These are phyloP conservation scores for Liriodendron chinense DNA, from an alignment of 164 flowering plant genomes.

Conservation along the genomic window DNA sequence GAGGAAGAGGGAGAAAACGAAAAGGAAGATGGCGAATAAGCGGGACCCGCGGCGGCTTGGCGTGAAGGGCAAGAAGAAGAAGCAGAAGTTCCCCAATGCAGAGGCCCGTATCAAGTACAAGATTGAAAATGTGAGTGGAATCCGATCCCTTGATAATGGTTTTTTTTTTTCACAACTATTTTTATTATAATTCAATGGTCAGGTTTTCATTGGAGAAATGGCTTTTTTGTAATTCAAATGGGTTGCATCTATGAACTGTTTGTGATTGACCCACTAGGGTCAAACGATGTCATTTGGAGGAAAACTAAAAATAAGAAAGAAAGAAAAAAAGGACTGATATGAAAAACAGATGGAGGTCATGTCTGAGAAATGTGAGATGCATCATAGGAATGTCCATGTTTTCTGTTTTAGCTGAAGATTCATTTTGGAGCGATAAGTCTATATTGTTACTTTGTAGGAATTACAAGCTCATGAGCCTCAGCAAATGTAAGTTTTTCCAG, in stretches of 20 bases:
- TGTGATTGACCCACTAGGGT: too few species aligned
- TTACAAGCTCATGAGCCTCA: too few species aligned
- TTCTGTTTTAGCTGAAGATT: too few species aligned
- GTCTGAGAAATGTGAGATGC: too few species aligned
- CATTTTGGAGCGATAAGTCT: too few species aligned
- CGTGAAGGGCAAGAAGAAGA: conserved; percentile 63
- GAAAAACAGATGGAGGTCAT: too few species aligned
- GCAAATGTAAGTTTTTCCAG: too few species aligned
- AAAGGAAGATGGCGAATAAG: conserved; percentile 72
- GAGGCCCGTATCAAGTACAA: conserved; percentile 72
- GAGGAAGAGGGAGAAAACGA: conserved; percentile 66
- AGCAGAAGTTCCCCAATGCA: conserved; percentile 58
- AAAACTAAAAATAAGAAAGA: neutral
- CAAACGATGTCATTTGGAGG: too few species aligned
- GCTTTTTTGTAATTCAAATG: neutral
- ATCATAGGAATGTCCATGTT: too few species aligned
- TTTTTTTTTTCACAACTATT: neutral
- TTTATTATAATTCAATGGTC: neutral
- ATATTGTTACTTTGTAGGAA: too few species aligned
- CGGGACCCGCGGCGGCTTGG: conserved; percentile 67
- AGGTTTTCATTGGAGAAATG: neutral
- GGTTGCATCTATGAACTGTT: neutral
- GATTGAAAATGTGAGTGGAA: conserved; percentile 59
- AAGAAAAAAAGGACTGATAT: neutral
- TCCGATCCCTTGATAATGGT: neutral